Conservation (phyloP, 2,329 filamentous ascomycete species). For the Botryotinia convoluta region DNA sequence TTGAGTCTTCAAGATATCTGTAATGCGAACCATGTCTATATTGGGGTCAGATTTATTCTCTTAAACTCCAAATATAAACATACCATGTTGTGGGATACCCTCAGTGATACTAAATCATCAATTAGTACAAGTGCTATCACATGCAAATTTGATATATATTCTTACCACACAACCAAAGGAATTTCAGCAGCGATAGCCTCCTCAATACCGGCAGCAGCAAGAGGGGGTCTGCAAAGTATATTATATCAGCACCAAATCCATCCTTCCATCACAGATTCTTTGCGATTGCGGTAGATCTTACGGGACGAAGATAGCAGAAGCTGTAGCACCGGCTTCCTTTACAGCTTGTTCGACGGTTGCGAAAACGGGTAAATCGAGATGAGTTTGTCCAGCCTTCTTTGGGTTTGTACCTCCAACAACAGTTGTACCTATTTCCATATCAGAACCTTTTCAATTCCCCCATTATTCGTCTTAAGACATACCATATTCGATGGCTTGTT, state of each 20-base stretch:
- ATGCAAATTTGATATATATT: slow-evolving; percentile 27
- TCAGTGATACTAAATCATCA: slow-evolving; percentile 69
- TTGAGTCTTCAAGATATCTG: slow-evolving; percentile 95
- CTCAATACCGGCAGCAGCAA: slow-evolving; percentile 93
- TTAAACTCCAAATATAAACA: slow-evolving; percentile 37
- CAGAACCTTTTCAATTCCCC: slow-evolving; percentile 32
- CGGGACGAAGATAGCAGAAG: slow-evolving; percentile 96
- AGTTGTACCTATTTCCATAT: slow-evolving; percentile 69
- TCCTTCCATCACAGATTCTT: slow-evolving; percentile 15
- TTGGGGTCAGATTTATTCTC: slow-evolving; percentile 22
- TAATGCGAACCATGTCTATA: slow-evolving; percentile 97
- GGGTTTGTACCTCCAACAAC: slow-evolving; percentile 98
- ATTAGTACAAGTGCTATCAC: slow-evolving; percentile 27
- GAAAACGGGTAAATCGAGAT: slow-evolving; percentile 92
- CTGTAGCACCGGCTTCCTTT: slow-evolving; percentile 84
- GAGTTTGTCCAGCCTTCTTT: slow-evolving; percentile 91
- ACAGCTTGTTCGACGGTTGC: slow-evolving; percentile 83
- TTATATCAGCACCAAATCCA: slow-evolving; percentile 25
- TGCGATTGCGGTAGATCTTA: slow-evolving; percentile 43
- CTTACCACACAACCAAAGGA: slow-evolving; percentile 82
- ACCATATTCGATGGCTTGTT: slow-evolving; percentile 98
- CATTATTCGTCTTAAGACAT: slow-evolving; percentile 39
- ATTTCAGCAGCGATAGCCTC: slow-evolving; percentile 93
- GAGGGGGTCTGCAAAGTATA: slow-evolving; percentile 64
- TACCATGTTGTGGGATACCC: slow-evolving; percentile 95